Conservation (phyloP, 2,329 filamentous ascomycete species). For the Cryphonectria parasitica region DNA sequence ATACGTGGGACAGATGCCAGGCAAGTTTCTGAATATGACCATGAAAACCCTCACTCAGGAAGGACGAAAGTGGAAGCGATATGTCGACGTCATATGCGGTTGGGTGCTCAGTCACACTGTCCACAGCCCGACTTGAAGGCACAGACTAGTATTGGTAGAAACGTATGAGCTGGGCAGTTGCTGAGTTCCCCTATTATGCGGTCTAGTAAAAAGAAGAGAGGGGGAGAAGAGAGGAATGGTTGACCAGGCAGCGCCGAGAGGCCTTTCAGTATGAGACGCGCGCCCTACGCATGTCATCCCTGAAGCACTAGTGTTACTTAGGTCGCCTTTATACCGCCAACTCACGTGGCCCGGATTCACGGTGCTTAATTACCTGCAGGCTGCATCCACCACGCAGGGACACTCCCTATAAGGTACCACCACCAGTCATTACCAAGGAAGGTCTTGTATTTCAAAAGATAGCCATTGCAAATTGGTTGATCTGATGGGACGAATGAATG, state of each 20-base stretch:
- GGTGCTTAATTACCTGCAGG: not conserved
- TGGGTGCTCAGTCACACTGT: not conserved
- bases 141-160: not conserved
- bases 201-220: not conserved
- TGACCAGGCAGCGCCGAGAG: not conserved
- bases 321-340: constrained; percentile 26
- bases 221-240: not conserved
- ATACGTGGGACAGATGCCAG: not conserved
- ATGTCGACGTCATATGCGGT: constrained; percentile 21
- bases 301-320: not conserved
- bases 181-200: not conserved
- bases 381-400: not conserved
- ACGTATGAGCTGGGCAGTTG: not conserved
- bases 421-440: not conserved
- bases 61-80: not conserved
- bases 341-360: constrained; percentile 22
- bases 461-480: not conserved
- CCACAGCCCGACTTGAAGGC: not conserved
- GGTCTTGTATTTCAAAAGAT: not conserved
- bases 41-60: not conserved
- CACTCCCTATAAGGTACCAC: not conserved
- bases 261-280: constrained; percentile 21
- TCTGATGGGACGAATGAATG: not conserved
- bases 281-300: constrained; percentile 24
- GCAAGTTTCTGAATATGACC: not conserved